phyloP scores from a whole-genome alignment of 177 flowering plant genomes.

The Vitis hybrid region DNA sequence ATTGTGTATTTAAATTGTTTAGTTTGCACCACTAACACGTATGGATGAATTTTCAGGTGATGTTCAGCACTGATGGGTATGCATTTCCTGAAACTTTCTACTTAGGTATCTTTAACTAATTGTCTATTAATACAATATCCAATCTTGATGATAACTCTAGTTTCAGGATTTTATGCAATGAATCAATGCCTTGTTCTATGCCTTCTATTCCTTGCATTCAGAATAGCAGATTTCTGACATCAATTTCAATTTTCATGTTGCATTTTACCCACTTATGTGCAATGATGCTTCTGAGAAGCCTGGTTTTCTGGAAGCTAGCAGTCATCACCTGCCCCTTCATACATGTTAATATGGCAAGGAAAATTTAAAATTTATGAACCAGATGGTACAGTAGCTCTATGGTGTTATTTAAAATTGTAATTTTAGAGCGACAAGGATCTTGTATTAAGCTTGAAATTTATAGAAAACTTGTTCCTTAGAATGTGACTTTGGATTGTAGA shows the following conservation, averaged over 20 bases:
- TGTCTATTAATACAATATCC: background rate
- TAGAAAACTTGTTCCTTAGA: background rate
- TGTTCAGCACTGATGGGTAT: conserved; percentile 97
- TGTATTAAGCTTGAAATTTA: background rate
- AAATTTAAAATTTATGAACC: background rate
- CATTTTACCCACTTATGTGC: background rate
- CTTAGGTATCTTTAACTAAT: conserved; percentile 56
- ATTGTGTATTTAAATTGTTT: conserved; percentile 1
- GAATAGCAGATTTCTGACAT: background rate
- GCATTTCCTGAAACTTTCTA: conserved; percentile 90
- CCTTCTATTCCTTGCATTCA: background rate
- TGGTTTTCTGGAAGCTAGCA: background rate
- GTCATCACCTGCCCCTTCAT: background rate
- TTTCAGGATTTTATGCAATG: background rate
- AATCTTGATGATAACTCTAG: background rate
- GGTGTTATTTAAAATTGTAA: background rate
- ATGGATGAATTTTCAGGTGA: conserved; percentile 57
- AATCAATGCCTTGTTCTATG: background rate
- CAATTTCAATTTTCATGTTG: background rate
- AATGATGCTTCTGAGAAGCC: background rate
- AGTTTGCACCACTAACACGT: background rate
- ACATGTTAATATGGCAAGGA: background rate
- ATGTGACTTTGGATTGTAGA: background rate
- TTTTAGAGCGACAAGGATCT: background rate
- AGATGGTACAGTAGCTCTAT: background rate